A percentile compares a stretch with the other conserved stretches of the same genome.
Evolutionary conservation across 2,329 filamentous ascomycete species (phyloP).

Genomic region (Pseudogymnoascus sp.): DNA sequence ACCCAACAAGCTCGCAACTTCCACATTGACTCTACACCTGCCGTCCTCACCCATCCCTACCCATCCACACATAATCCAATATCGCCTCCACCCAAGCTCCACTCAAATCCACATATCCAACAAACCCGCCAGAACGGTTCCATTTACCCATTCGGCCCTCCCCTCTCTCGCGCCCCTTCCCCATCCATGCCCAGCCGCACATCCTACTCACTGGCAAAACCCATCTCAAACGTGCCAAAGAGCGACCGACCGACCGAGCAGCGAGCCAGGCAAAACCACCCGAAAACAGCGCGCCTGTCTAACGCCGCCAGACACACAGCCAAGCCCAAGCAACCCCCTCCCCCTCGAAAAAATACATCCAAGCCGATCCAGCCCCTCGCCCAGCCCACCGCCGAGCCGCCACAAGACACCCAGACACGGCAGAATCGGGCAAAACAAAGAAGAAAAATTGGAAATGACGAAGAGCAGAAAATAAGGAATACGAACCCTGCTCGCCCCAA

Average conservation of each 20-base stretch:
- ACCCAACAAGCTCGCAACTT: slow-evolving; percentile 2
- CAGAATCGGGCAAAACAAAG: background rate
- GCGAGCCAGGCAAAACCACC: background rate
- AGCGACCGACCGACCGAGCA: background rate
- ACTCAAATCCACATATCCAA: background rate
- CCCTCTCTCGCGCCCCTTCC: background rate
- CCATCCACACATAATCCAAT: background rate
- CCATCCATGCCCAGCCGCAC: background rate
- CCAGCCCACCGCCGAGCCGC: background rate
- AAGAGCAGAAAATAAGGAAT: background rate
- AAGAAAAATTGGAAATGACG: background rate
- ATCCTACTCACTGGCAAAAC: background rate
- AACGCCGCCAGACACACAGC: background rate
- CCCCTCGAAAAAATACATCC: background rate
- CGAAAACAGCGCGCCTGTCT: background rate
- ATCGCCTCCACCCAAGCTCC: background rate
- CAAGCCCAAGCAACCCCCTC: background rate
- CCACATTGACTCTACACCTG: background rate
- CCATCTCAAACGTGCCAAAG: background rate
- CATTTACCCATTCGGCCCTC: background rate
- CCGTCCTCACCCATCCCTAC: background rate
- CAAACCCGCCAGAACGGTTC: background rate
- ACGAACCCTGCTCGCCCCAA: background rate
- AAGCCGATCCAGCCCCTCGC: background rate
- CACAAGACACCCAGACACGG: background rate